Evolutionary conservation across 2,329 filamentous ascomycete genomes (phyloP).

Genomic region (Pestalotiopsis sp.): DNA sequence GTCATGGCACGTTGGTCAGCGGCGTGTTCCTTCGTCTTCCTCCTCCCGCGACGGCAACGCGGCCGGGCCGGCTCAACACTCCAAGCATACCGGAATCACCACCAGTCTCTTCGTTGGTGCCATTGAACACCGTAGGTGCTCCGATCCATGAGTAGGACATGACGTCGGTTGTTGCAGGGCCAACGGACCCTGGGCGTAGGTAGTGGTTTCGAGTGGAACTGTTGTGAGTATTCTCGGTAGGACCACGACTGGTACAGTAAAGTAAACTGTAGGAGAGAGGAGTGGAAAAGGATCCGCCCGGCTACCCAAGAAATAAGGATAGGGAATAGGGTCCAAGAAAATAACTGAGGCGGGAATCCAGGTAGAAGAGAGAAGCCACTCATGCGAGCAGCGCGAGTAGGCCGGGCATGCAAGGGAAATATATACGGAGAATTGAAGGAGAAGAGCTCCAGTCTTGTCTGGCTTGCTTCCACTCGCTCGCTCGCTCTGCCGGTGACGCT

Average conservation of each 20-base stretch:
- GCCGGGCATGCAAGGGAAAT: slow-evolving; percentile 1
- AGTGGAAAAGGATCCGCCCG: background rate
- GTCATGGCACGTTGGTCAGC: slow-evolving; percentile 16
- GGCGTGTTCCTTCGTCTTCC: background rate
- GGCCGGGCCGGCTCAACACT: too few relatives aligned
- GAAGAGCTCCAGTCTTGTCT: background rate
- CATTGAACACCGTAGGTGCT: slow-evolving; percentile 63
- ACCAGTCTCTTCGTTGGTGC: slow-evolving; percentile 65
- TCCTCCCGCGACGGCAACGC: background rate
- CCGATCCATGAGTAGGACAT: slow-evolving; percentile 65
- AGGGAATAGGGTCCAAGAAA: background rate
- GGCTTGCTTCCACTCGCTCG: too few relatives aligned
- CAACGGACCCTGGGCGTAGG: background rate
- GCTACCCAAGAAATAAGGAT: background rate
- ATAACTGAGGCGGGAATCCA: background rate
- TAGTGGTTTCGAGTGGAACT: slow-evolving; percentile 8
- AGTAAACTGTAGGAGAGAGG: background rate
- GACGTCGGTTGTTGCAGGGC: slow-evolving; percentile 22
- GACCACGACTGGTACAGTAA: background rate
- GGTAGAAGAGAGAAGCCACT: background rate
- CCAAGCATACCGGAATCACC: slow-evolving; percentile 75
- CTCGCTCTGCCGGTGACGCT: background rate
- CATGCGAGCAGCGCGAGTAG: background rate
- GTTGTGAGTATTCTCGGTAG: background rate
- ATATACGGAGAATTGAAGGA: slow-evolving; percentile 2